Base-by-base conservation (phyloP, 2,329 filamentous ascomycete species). In the Chaetomiaceae sp. region DNA sequence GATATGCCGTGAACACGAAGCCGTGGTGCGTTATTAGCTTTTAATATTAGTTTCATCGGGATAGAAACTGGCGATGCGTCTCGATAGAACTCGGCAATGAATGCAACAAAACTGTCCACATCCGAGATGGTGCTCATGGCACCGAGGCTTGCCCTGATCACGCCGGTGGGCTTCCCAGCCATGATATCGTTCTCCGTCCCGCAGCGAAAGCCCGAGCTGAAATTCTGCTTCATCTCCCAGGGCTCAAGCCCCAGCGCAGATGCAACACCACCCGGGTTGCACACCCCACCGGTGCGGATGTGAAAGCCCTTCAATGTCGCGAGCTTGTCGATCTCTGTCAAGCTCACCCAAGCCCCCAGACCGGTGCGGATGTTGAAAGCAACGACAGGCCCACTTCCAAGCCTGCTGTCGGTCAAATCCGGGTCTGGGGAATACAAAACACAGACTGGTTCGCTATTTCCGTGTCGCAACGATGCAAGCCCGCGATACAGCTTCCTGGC, bases 201-300 rank as follows among this genome's bases (percentile, higher is more conserved):
- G 66, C 93, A 99, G 34, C 89, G 81, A 63, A 90, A 83, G 0
- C 93, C 93, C 2, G 85, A 81, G 0, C 86, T 89, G 62, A 93
- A 96, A 64, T 96, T 95, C 52, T 79, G 78, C 59, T 77, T 85
- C 77, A 96, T 85, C 63, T 97, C 90, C 79, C 85, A 86, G 0
- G 89, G 82, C 41, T 84, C 78, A 46, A 96, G 75, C 2, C 74
- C 73, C n/a, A 97, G 76, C 17, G 83, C 81, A 1, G 77, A 75
- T 13, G 90, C 86, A 51, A 95, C 80, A 1, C 90, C 90, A 9
- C 91, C 93, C 1, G 93, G 92, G 61, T 96, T 96, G 69, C 93
- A 99, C 1, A 96, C 74, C 0, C 89, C 87, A 5, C 93, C 93
- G 1, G 89, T 96, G 33, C 93, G 82, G 16, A 97, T 71, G 62